Percentiles rank a stretch among this genome's conserved stretches.
Evolutionary conservation across 495 filamentous ascomycete species (phyloP).

Genomic region (Aspergillus kassunensis): DNA sequence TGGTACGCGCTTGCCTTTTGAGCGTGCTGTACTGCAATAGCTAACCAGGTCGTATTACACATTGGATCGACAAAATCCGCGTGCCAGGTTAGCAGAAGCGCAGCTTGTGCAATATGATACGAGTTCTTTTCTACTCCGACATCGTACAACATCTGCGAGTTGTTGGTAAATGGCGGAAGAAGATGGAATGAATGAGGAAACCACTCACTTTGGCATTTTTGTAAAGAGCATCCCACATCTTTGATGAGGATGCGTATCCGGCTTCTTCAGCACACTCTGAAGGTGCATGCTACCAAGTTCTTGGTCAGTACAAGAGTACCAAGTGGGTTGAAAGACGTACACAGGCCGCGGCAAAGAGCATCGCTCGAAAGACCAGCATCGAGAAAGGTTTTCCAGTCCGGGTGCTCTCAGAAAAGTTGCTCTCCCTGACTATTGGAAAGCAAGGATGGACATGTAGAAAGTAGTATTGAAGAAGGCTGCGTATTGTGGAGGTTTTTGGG

Average conservation of each 20-base stretch:
- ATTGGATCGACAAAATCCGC: neutral
- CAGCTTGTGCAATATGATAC: no score
- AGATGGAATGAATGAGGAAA: no score
- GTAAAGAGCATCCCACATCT: no score
- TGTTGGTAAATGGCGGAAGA: no score
- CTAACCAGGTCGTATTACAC: neutral
- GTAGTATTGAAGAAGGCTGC: neutral
- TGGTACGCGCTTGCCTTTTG: neutral
- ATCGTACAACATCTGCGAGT: no score
- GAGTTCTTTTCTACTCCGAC: no score
- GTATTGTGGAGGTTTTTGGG: no score
- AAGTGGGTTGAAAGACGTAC: neutral
- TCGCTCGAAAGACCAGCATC: neutral
- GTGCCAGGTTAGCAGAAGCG: neutral
- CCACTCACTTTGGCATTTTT: no score
- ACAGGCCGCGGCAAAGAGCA: neutral
- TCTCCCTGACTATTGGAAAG: neutral
- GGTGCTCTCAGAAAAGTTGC: neutral
- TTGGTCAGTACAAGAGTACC: no score
- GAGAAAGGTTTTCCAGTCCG: neutral
- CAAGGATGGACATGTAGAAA: neutral
- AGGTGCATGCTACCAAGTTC: no score
- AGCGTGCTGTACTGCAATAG: neutral
- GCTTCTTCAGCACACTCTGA: no score
- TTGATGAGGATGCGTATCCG: no score